Conservation (phyloP, 495 filamentous ascomycete genomes). For the Neurospora tetrasperma region DNA sequence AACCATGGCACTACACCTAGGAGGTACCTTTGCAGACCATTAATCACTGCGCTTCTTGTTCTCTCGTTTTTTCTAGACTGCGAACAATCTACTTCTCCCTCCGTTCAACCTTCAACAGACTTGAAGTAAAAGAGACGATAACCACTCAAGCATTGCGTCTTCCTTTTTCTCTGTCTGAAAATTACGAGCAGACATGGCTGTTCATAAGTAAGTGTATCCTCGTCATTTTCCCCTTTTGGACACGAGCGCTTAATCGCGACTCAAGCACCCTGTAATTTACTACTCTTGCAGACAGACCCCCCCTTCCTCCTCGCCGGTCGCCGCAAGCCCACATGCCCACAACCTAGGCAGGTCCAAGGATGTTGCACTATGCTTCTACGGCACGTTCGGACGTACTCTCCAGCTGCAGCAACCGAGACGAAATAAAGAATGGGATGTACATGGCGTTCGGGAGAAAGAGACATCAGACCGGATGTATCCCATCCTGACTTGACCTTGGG, state of each 20-base stretch:
- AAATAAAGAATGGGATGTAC: not conserved
- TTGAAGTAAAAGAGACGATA: not conserved
- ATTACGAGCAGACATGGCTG: not conserved
- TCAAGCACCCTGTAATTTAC: not conserved
- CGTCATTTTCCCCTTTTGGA: not conserved
- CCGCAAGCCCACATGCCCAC: not conserved
- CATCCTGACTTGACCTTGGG: too few relatives aligned
- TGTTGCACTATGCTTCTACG: not conserved
- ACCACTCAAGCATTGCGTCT: not conserved
- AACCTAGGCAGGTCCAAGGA: not conserved
- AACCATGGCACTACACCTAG: too few relatives aligned
- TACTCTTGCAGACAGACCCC: not conserved
- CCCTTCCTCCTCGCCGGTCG: not conserved
- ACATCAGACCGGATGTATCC: not conserved
- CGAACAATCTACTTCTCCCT: too few relatives aligned
- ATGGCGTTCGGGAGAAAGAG: not conserved
- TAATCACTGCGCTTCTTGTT: too few relatives aligned
- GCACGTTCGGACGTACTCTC: not conserved
- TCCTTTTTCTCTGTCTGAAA: not conserved
- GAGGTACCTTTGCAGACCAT: too few relatives aligned
- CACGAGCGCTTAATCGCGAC: not conserved
- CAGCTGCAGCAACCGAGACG: not conserved
- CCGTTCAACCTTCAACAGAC: too few relatives aligned
- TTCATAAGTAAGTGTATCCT: not conserved
- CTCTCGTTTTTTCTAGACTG: too few relatives aligned